phyloP scores from a whole-genome alignment of 768 basidiomycete species.

The Boletales sp. region DNA sequence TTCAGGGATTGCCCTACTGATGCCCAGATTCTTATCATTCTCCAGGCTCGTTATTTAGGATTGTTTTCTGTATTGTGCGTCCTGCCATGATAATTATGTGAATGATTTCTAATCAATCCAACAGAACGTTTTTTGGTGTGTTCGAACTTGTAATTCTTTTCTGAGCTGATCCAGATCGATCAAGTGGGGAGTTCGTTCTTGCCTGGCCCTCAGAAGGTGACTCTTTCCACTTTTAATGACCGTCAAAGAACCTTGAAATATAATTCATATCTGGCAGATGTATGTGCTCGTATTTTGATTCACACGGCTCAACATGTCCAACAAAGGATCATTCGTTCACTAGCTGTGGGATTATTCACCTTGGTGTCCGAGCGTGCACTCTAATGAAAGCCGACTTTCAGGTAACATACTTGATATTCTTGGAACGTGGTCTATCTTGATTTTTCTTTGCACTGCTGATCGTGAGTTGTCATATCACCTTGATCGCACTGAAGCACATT shows the following conservation, averaged over 20 bases:
- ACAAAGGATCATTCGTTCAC: no score
- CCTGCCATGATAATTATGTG: no score
- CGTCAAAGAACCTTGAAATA: not conserved
- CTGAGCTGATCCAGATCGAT: not conserved
- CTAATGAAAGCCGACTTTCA: not conserved
- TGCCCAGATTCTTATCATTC: no score
- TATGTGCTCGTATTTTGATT: not conserved
- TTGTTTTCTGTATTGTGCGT: not conserved
- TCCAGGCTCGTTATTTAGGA: not conserved
- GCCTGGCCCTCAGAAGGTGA: not conserved
- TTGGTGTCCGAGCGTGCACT: not conserved
- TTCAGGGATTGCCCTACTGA: no score
- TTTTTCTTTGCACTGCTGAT: not conserved
- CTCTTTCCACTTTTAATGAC: not conserved
- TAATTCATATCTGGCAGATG: not conserved
- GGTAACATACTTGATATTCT: not conserved
- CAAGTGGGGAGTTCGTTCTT: not conserved
- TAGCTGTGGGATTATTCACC: not conserved
- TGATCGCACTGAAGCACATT: not conserved
- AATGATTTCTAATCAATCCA: not conserved
- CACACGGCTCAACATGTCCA: no score
- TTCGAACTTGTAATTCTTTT: not conserved
- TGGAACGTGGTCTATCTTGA: not conserved
- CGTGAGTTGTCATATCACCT: not conserved
- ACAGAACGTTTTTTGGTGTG: not conserved